Conservation (phyloP, 768 basidiomycete species). For the Multifurca ochricompacta region DNA sequence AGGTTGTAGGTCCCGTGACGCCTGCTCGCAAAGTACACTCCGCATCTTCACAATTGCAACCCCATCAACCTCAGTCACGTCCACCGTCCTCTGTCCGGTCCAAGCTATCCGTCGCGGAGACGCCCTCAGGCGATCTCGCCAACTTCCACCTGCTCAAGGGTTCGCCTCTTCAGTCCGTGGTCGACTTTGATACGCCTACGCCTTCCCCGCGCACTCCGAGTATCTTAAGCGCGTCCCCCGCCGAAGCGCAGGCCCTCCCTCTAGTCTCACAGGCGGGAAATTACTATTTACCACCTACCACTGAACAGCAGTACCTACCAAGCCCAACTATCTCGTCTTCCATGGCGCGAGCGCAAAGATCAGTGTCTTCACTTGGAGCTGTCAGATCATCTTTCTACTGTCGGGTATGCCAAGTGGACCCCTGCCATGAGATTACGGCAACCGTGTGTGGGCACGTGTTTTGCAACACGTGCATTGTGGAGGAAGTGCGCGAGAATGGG, state of each 20-base stretch:
- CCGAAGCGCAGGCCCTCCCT: background rate
- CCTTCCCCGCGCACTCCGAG: slow-evolving; percentile 19
- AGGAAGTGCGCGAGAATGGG: slow-evolving; percentile 18
- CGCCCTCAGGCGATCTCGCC: slow-evolving; percentile 21
- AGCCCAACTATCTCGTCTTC: slow-evolving; percentile 7
- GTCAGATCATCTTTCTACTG: slow-evolving; percentile 13
- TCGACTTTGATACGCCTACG: slow-evolving; percentile 17
- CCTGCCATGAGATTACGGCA: slow-evolving; percentile 17
- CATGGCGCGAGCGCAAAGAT: slow-evolving; percentile 7
- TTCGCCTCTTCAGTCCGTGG: slow-evolving; percentile 17
- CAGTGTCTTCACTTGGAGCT: too few relatives aligned
- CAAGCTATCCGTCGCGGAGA: slow-evolving; percentile 19
- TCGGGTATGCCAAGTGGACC: slow-evolving; percentile 15
- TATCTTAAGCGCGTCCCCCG: slow-evolving; percentile 9
- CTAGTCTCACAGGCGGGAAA: background rate
- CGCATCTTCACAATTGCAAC: background rate
- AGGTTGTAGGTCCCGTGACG: slow-evolving; percentile 1
- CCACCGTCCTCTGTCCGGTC: slow-evolving; percentile 14
- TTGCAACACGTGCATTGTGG: slow-evolving; percentile 17
- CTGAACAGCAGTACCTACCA: slow-evolving; percentile 6
- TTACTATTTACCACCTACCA: background rate
- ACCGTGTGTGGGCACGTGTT: slow-evolving; percentile 21
- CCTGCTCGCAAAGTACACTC: background rate
- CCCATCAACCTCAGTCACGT: background rate
- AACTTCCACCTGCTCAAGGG: slow-evolving; percentile 20